Percentiles rank a stretch among this genome's conserved stretches.
Evolutionary conservation across 306 rosid species (phyloP).

Genomic region (Malus orientalis): DNA sequence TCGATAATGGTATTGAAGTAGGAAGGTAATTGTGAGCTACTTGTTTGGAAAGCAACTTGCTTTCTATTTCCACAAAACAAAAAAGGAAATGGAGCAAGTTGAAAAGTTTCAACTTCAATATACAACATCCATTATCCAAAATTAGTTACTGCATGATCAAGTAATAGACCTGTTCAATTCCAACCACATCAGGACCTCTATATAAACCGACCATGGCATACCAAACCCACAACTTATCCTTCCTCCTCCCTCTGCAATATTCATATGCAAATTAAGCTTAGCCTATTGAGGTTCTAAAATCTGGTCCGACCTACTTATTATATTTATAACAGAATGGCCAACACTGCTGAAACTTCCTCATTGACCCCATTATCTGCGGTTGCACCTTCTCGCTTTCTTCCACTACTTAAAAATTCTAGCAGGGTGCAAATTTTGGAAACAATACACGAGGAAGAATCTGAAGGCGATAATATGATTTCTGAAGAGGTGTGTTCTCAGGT

Average conservation of each 20-base stretch:
- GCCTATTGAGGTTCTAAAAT: background rate
- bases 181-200: background rate
- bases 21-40: too few relatives aligned
- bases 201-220: background rate
- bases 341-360: background rate
- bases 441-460: conserved; percentile 31
- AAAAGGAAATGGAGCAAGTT: background rate
- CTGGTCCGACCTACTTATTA: background rate
- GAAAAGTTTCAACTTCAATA: background rate
- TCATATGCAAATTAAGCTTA: background rate
- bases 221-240: background rate
- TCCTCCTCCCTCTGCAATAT: background rate
- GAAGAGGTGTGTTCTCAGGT: background rate
- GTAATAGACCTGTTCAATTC: background rate
- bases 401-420: background rate
- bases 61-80: background rate
- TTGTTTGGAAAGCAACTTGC: too few relatives aligned
- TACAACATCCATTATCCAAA: background rate
- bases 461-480: background rate
- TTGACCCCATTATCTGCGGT: conserved; percentile 40
- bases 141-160: background rate
- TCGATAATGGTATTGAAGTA: too few relatives aligned
- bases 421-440: conserved; percentile 29
- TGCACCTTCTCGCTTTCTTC: conserved; percentile 13
- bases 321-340: background rate